Percentiles rank a stretch among this genome's conserved stretches.
Evolutionary conservation across 225 moss, liverwort and hornwort species (phyloP).

Genomic region (Anthoceros angustus): DNA sequence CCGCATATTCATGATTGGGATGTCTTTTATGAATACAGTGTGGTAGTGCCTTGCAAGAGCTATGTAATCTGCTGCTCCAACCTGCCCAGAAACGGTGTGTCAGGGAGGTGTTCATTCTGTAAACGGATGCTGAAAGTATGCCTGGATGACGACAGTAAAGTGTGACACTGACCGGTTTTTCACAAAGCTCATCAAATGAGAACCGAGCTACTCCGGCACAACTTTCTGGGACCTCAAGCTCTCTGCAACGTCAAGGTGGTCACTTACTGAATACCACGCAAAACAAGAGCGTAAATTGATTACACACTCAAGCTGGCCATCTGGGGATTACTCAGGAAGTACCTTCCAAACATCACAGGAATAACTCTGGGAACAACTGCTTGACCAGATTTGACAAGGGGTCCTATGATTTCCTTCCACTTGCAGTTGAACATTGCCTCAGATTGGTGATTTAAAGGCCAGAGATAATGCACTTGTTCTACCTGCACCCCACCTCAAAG

Average conservation of each 20-base stretch:
- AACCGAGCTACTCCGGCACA: constrained; percentile 58
- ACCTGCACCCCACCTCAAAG: constrained; percentile 16
- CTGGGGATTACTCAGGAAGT: background rate
- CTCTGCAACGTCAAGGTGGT: constrained; percentile 29
- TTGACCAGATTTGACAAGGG: constrained; percentile 10
- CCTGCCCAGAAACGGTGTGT: constrained; percentile 22
- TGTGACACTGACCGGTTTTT: constrained; percentile 41
- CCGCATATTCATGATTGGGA: constrained; percentile 83
- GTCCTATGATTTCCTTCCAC: constrained; percentile 36
- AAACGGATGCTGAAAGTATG: background rate
- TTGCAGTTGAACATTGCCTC: constrained; percentile 37
- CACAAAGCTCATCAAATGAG: constrained; percentile 64
- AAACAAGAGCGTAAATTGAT: background rate
- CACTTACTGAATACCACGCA: background rate
- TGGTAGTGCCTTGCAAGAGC: constrained; percentile 72
- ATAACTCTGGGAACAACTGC: constrained; percentile 28
- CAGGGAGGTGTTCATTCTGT: background rate
- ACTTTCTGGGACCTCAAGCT: constrained; percentile 58
- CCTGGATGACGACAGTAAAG: background rate
- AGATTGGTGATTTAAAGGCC: constrained; percentile 56
- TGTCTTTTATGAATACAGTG: constrained; percentile 58
- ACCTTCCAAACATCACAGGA: constrained; percentile 98
- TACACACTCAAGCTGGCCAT: background rate
- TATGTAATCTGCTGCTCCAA: constrained; percentile 90
- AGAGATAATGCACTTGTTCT: constrained; percentile 53